A percentile compares a stretch with the other conserved stretches of the same genome.
Evolutionary conservation across 139 green algal genomes (phyloP).

Genomic region (Chlorella vulgaris): DNA sequence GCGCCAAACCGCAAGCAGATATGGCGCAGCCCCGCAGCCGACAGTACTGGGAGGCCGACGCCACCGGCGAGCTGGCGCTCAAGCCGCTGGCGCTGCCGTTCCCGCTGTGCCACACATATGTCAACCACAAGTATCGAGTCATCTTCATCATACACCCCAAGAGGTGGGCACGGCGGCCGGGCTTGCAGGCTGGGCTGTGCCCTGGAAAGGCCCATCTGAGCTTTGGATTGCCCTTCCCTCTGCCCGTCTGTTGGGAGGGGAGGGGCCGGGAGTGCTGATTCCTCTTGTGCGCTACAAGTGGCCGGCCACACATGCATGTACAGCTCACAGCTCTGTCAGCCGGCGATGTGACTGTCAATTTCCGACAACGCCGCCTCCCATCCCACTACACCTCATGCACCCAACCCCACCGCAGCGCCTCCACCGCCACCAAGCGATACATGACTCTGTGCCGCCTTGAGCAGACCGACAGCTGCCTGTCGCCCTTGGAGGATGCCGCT

Average conservation of each 20-base stretch:
- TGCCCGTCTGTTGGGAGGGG: no score
- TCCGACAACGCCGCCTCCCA: no score
- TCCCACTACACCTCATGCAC: no score
- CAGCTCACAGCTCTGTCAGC: no score
- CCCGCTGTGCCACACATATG: slow-evolving; percentile 27
- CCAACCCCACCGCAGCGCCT: slow-evolving; percentile 23
- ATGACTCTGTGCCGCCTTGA: slow-evolving; percentile 19
- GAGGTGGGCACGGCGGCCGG: no score
- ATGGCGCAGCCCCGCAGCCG: slow-evolving; percentile 13
- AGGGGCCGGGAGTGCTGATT: no score
- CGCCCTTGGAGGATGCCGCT: background rate
- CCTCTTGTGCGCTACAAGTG: no score
- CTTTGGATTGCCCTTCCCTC: no score
- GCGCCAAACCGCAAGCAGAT: background rate
- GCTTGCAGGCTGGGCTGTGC: no score
- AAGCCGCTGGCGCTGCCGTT: slow-evolving; percentile 23
- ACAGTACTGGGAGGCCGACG: slow-evolving; percentile 22
- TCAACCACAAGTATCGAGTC: slow-evolving; percentile 23
- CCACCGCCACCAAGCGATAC: slow-evolving; percentile 32
- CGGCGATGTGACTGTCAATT: no score
- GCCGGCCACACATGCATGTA: no score
- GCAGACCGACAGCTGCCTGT: slow-evolving; percentile 13
- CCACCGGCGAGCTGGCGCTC: slow-evolving; percentile 17
- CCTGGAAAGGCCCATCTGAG: no score
- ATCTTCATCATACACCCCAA: slow-evolving; percentile 36